Evolutionary conservation across 2,329 filamentous ascomycete species (phyloP).

Genomic region (Parastagonospora nodorum): DNA sequence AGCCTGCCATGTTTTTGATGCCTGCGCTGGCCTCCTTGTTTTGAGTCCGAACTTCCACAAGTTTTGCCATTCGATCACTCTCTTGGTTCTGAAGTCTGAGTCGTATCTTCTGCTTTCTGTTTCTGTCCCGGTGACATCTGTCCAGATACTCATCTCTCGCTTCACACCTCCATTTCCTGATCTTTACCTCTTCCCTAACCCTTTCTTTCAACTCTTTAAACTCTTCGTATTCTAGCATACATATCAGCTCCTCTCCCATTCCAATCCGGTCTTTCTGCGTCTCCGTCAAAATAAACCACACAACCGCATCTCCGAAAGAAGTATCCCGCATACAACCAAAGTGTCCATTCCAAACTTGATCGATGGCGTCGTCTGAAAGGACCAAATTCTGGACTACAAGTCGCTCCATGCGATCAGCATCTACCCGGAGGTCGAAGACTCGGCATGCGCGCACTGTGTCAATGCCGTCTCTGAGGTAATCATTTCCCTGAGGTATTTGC

Average conservation of each 20-base stretch:
- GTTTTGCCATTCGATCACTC: neutral
- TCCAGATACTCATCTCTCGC: neutral
- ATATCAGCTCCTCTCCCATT: slow-evolving; percentile 6
- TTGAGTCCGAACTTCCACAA: neutral
- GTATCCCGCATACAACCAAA: neutral
- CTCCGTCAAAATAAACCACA: slow-evolving; percentile 6
- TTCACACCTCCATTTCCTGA: slow-evolving; percentile 1
- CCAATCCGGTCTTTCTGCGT: neutral
- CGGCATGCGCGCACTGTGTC: slow-evolving; percentile 4
- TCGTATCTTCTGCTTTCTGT: neutral
- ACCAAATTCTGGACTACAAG: neutral
- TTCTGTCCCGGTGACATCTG: neutral
- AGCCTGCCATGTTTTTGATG: neutral
- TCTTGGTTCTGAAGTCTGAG: neutral
- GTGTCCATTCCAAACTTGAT: slow-evolving; percentile 7
- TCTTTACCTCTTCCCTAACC: neutral
- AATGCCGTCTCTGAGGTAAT: slow-evolving; percentile 3
- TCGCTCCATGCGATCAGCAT: slow-evolving; percentile 3
- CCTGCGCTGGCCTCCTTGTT: neutral
- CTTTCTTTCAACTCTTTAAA: slow-evolving; percentile 3
- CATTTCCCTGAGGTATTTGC: slow-evolving; percentile 1
- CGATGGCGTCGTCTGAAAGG: neutral
- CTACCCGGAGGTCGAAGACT: neutral
- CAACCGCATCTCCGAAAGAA: slow-evolving; percentile 1
- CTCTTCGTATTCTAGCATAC: slow-evolving; percentile 5